Base-by-base conservation (phyloP, 2,329 filamentous ascomycete species). In the Nemania bipapillata region DNA sequence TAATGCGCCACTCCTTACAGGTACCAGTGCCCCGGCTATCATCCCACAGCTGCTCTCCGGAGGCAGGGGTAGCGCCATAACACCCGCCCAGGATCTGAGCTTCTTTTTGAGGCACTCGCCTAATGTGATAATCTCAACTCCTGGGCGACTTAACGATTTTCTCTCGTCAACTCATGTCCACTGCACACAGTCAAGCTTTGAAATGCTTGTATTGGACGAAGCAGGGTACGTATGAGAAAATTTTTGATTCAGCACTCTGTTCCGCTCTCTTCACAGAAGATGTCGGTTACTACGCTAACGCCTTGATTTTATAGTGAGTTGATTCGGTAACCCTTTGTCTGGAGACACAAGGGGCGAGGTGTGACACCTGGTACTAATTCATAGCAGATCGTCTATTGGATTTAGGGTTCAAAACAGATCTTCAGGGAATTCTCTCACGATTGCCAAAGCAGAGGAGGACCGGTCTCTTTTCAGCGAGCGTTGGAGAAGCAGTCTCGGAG, bases 401-500 rank as follows among this genome's bases (percentile, higher is more conserved):
- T 80, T 86, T 98, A 24, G 96, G 96, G 5, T 98, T 99, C 81
- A 96, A 96, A 79, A 90, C 92, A 64, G 94, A 97, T 73, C 81
- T 99, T 30, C 93, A 96, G 74, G 92, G 89, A 63, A 97, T 98
- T 47, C 83, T 99, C 24, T 88, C 89, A 0, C 87, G 92, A 17
- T 82, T 99, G 5, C 96, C 96, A 0, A 99, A 99, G 78, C 96
- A 99, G 79, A 86, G 96, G 59, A 87, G 96, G 56, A 99, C 96
- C 0, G 96, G 96, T 0, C 83, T 99, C 0, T 99, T 98, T 81
- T 97, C 93, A 76, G 96, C 96, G 12, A 96, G 92, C 75, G 92
- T 99, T n/a, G 96, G 92, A 74, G 96, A 98, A 77, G 96, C 96
- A 1, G 92, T 99, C 0, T 91, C 94, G 70, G 92, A 97, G 78